phyloP scores from a whole-genome alignment of 2,329 filamentous ascomycete species.

The Fusarium sp. region DNA sequence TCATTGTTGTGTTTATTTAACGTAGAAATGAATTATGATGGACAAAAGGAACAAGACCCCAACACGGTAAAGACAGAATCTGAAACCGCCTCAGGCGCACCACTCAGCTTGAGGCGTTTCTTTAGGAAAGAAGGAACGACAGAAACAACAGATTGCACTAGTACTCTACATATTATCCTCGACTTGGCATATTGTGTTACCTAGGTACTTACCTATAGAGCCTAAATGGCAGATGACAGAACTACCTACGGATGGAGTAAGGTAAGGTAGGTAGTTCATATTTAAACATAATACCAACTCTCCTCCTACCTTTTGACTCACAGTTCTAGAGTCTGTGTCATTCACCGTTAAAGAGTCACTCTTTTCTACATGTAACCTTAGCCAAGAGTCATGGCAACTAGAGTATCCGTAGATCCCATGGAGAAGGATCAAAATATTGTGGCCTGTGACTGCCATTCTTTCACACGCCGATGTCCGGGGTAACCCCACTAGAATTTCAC shows the following conservation, averaged over 20 bases:
- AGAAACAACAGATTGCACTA: background rate
- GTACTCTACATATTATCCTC: background rate
- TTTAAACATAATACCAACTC: too few relatives aligned
- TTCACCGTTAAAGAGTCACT: background rate
- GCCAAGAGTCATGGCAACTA: background rate
- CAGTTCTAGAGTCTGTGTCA: background rate
- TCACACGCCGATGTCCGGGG: conserved; percentile 42
- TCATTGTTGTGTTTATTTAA: background rate
- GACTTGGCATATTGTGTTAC: background rate
- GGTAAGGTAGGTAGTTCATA: background rate
- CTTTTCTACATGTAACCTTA: background rate
- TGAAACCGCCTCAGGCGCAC: conserved; percentile 37
- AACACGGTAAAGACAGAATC: conserved; percentile 8
- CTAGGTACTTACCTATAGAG: background rate
- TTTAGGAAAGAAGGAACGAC: background rate
- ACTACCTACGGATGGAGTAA: background rate
- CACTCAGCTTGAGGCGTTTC: conserved; percentile 32
- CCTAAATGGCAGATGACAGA: background rate
- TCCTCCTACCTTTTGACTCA: background rate
- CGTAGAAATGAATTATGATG: conserved; percentile 20
- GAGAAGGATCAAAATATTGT: background rate
- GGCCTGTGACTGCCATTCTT: conserved; percentile 19
- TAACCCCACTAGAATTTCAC: conserved; percentile 36
- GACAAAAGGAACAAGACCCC: conserved; percentile 34
- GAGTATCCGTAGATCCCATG: background rate